phyloP scores from a whole-genome alignment of 2,329 filamentous ascomycete species.

The Ophiostoma australiae region DNA sequence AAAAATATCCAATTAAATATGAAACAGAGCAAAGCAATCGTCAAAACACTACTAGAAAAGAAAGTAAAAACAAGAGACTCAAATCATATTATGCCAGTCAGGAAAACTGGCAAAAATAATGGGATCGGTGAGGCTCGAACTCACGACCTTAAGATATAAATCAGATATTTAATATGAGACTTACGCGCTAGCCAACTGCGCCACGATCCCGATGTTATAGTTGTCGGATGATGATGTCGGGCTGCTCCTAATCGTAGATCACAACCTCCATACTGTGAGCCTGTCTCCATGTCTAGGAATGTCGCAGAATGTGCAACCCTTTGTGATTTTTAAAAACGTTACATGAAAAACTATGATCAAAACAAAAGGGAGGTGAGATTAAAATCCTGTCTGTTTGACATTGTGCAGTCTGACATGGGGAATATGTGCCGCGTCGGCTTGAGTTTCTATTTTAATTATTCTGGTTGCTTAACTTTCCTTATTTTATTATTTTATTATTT shows the following conservation, averaged over 20 bases:
- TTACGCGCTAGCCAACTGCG: slow-evolving; percentile 18
- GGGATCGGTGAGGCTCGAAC: slow-evolving; percentile 29
- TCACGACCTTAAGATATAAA: slow-evolving; percentile 28
- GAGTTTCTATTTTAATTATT: neutral
- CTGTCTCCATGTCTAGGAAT: neutral
- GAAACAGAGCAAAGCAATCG: neutral
- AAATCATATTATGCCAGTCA: neutral
- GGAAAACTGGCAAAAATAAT: slow-evolving; percentile 6
- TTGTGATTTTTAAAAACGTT: neutral
- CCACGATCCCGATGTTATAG: slow-evolving; percentile 9
- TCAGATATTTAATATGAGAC: slow-evolving; percentile 13
- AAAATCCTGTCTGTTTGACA: neutral
- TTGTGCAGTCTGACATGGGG: neutral
- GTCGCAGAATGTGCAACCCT: neutral
- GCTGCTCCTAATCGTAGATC: neutral
- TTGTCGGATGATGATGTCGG: neutral
- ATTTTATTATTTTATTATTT: neutral
- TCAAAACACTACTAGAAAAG: neutral
- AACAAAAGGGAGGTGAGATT: neutral
- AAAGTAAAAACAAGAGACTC: neutral
- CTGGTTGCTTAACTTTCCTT: neutral
- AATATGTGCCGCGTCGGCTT: neutral
- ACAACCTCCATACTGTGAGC: neutral
- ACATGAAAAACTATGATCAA: neutral
- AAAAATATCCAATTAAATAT: neutral